phyloP scores from a whole-genome alignment of 169 alveolate species.

The Sarcocystis neurona region DNA sequence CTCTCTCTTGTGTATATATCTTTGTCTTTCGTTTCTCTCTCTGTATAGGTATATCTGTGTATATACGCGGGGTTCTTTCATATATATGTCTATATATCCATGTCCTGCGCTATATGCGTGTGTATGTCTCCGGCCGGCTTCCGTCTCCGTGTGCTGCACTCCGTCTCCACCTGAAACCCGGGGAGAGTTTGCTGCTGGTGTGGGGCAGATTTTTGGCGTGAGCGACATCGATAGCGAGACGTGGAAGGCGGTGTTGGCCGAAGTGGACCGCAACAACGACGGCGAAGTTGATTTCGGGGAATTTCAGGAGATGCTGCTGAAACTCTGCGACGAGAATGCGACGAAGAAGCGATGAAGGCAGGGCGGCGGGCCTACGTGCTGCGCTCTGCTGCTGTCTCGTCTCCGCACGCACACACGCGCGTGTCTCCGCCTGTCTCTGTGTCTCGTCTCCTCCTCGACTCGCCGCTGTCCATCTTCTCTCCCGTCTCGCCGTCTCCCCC shows the following conservation, averaged over 20 bases:
- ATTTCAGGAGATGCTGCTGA: constrained; percentile 61
- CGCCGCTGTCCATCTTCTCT: too few relatives aligned
- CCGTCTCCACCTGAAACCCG: too few relatives aligned
- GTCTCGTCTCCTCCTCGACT: neutral
- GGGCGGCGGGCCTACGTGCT: neutral
- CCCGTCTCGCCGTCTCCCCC: too few relatives aligned
- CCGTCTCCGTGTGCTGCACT: neutral
- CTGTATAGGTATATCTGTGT: neutral
- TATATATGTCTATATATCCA: neutral
- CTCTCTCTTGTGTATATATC: neutral
- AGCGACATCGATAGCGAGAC: constrained; percentile 52
- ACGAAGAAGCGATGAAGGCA: neutral
- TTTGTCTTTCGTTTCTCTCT: neutral
- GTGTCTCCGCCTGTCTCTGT: neutral
- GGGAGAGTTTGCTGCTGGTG: neutral
- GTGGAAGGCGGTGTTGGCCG: constrained; percentile 55
- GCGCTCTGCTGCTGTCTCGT: too few relatives aligned
- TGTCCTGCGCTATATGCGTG: neutral
- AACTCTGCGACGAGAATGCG: constrained; percentile 31
- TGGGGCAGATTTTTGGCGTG: constrained; percentile 62
- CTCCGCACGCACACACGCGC: too few relatives aligned
- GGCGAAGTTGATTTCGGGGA: constrained; percentile 66
- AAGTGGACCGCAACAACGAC: constrained; percentile 63
- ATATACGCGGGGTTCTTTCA: neutral
- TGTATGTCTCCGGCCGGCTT: neutral